Base-by-base conservation (phyloP, 139 green algal genomes). In the Chlamydomonas sp. region DNA sequence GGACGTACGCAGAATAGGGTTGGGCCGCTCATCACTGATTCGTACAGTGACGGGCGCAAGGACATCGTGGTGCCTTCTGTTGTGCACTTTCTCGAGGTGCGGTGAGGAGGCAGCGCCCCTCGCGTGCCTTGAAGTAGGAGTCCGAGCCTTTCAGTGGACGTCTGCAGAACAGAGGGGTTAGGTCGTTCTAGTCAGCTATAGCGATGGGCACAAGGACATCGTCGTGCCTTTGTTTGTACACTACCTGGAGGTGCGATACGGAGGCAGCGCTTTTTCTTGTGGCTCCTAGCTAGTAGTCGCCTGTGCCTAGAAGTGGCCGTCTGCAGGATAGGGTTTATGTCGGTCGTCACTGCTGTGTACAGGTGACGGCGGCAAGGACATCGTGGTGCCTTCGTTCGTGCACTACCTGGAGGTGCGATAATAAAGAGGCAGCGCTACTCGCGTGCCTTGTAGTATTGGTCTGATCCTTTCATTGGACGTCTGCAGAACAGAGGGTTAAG, bases 61-160 rank as follows among this genome's bases (percentile, higher is more conserved):
- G 92, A 98, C 65, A 85, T 99, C 31, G 79, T 99, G 22, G 94
- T 98, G 28, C 92, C 93, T 1, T 83, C 85, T 1, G 97, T 98
- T 72, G 87, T 95, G 33, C 87, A 96, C 72, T 90, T 96, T 71
- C 64, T 97, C 29, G 93, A 98, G 78, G 92, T 91, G 49, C 3
- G 49, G 13, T 10, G 13, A 29, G 30, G 22, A 66, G 28, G 58
- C 16, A 37, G 5, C 58, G 20, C 28, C 8, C 5, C n/a, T n/a
- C n/a, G n/a, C n/a, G n/a, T n/a, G n/a, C n/a, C n/a, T n/a, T n/a
- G n/a, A n/a, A n/a, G n/a, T n/a, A n/a, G n/a, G n/a, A n/a, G n/a
- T n/a, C n/a, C n/a, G n/a, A n/a, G n/a, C n/a, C n/a, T n/a, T n/a
- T n/a, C n/a, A n/a, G n/a, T n/a, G n/a, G n/a, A n/a, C n/a, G n/a